Evolutionary conservation across 2,329 filamentous ascomycete species (phyloP).

Genomic region (Chlorencoelia australis): DNA sequence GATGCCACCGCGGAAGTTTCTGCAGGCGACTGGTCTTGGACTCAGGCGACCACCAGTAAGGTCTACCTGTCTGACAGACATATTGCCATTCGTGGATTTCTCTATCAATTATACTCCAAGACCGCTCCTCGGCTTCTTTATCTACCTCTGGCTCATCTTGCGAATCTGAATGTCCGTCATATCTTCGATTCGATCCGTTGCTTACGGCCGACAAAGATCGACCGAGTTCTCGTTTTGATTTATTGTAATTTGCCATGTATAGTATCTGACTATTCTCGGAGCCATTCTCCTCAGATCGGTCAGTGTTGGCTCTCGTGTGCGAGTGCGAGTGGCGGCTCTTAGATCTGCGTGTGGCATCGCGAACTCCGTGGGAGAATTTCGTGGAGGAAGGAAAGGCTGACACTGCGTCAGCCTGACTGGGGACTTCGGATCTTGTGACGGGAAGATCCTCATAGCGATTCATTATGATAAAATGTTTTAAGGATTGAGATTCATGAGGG

Average conservation of each 20-base stretch:
- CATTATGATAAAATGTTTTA: too few species aligned
- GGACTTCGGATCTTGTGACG: too few species aligned
- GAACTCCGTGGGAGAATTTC: conserved; percentile 2
- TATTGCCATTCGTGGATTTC: conserved; percentile 27
- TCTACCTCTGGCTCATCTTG: conserved; percentile 1
- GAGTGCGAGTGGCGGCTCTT: conserved; percentile 3
- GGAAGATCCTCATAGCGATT: too few species aligned
- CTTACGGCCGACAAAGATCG: conserved; percentile 21
- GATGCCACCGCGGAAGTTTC: conserved; percentile 6
- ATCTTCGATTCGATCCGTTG: conserved; percentile 11
- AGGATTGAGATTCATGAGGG: too few species aligned
- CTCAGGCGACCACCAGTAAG: conserved; percentile 26
- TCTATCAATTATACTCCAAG: conserved; percentile 22
- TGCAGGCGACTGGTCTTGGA: conserved; percentile 15
- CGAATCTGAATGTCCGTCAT: conserved; percentile 10
- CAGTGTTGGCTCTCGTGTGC: background rate
- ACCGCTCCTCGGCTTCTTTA: conserved; percentile 11
- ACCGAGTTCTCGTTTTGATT: conserved; percentile 3
- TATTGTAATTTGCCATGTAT: conserved; percentile 13
- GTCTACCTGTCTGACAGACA: conserved; percentile 22
- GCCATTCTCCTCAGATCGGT: conserved; percentile 4
- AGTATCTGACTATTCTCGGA: conserved; percentile 19
- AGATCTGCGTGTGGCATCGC: conserved; percentile 4
- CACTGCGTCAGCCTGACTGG: background rate
- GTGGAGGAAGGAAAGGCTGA: background rate